Conservation (phyloP, 2,329 filamentous ascomycete genomes). For the Pochonia chlamydosporia region DNA sequence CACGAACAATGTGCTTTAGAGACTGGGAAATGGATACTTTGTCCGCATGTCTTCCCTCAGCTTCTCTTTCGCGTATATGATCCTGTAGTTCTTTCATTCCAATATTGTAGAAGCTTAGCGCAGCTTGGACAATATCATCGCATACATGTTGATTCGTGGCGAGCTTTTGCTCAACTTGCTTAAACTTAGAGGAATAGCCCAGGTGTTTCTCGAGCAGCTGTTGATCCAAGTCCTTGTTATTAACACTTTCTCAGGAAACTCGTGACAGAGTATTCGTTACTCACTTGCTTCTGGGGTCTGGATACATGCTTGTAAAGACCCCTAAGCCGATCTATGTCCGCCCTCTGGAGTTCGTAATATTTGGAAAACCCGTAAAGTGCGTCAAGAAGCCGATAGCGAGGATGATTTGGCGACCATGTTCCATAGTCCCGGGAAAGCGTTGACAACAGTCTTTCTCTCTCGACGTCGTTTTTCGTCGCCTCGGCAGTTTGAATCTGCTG, state of each 20-base stretch:
- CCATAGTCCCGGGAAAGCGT: slow-evolving; percentile 23
- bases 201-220: slow-evolving; percentile 49
- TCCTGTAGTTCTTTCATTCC: slow-evolving; percentile 35
- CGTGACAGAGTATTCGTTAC: too few species aligned
- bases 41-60: slow-evolving; percentile 34
- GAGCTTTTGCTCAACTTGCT: slow-evolving; percentile 35
- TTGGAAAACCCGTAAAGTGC: slow-evolving; percentile 30
- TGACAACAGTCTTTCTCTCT: slow-evolving; percentile 24
- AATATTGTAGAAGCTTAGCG: slow-evolving; percentile 41
- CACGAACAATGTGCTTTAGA: slow-evolving; percentile 51
- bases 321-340: slow-evolving; percentile 29
- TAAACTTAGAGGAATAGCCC: slow-evolving; percentile 50
- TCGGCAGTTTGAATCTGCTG: slow-evolving; percentile 11
- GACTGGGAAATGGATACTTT: slow-evolving; percentile 44
- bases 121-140: slow-evolving; percentile 36
- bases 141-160: slow-evolving; percentile 39
- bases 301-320: slow-evolving; percentile 30
- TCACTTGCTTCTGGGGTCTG: slow-evolving; percentile 25
- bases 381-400: slow-evolving; percentile 33
- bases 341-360: slow-evolving; percentile 28
- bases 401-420: slow-evolving; percentile 28
- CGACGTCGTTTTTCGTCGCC: slow-evolving; percentile 21
- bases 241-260: too few species aligned
- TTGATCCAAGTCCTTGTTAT: too few species aligned
- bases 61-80: slow-evolving; percentile 32